Base-by-base conservation (phyloP, 345 rosid genomes). In the Salix brachista region DNA sequence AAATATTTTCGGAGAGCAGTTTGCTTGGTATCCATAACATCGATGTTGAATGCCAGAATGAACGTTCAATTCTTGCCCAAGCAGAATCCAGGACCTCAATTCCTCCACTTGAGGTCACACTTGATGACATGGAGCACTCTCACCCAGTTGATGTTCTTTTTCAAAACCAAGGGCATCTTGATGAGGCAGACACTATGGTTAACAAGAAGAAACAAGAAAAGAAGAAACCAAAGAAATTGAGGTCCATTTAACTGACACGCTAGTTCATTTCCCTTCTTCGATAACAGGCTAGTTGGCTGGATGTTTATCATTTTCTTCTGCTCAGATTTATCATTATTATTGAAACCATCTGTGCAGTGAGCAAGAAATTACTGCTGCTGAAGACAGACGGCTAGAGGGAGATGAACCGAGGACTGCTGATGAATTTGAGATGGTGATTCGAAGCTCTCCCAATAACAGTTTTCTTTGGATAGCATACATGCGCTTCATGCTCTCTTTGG, bases 371-470 rank as follows among this genome's bases (percentile, higher is more conserved):
- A 88, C 87, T 84, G 98, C 92, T 84, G 98, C 99, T 30, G 99
- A 96, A 86, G 94, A 85, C 64, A 93, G 97, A 78, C 84, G 89
- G 73, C 85, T 93, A 79, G 96, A 90, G 86, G 87, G 88, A 82
- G 94, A 89, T 80, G 84, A 83, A 71, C 99, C 99, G 54, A 88
- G 85, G 79, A 92, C 87, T 77, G 87, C 93, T 58, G 99, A 96
- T 79, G 98, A 96, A 73, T 93, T 86, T 85, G 99, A 96, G 89
- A 93, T 89, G 85, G 69, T 90, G 81, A 87, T 96, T 80, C 93
- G 94, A 82, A 89, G 88, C 88, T 93, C 98, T 78, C 99, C 99
- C 16, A 92, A 92, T 80, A 93, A 90, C 88, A 96, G 99, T 83
- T 92, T 91, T 75, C 83, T 90, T 79, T 96, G 99, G 99, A 90